These are phyloP conservation scores for Lophiostoma macrostomum DNA, from an alignment of 495 filamentous ascomycete species.

Conservation along the genomic window DNA sequence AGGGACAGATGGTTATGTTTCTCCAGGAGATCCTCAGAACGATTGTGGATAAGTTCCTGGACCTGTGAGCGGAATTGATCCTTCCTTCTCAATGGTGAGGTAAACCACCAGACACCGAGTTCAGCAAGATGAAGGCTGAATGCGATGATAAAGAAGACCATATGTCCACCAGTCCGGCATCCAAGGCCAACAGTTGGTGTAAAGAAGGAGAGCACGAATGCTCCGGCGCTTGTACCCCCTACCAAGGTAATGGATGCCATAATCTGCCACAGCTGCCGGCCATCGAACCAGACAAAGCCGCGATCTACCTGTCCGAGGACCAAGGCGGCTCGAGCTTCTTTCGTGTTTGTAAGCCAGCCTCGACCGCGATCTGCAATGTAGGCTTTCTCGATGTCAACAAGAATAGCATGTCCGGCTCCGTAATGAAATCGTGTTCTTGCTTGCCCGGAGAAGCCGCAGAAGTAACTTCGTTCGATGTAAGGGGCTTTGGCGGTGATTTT, in stretches of 20 bases:
- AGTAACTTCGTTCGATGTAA: conserved; percentile 8
- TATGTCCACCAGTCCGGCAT: conserved; percentile 4
- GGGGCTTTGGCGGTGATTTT: background rate
- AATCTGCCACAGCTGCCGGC: conserved; percentile 1
- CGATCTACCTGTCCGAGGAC: conserved; percentile 36
- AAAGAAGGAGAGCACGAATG: background rate
- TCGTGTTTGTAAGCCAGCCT: conserved; percentile 40
- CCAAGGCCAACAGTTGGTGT: conserved; percentile 1
- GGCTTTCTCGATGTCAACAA: conserved; percentile 43
- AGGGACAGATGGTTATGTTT: background rate
- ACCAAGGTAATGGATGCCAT: background rate
- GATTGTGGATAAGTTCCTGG: background rate
- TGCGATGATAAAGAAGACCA: conserved; percentile 1
- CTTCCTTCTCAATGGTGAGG: background rate
- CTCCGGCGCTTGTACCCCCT: background rate
- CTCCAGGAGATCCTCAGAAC: background rate
- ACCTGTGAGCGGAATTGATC: background rate
- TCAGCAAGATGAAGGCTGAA: background rate
- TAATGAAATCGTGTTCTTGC: background rate
- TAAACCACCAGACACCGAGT: conserved; percentile 1
- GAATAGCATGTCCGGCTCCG: too few relatives aligned
- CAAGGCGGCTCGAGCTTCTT: conserved; percentile 37
- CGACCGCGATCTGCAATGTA: conserved; percentile 42
- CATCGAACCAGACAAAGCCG: conserved; percentile 12
- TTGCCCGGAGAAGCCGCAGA: background rate